These are phyloP conservation scores for Colletotrichum chrysophilum DNA, from an alignment of 2,329 filamentous ascomycete genomes.

Conservation along the genomic window DNA sequence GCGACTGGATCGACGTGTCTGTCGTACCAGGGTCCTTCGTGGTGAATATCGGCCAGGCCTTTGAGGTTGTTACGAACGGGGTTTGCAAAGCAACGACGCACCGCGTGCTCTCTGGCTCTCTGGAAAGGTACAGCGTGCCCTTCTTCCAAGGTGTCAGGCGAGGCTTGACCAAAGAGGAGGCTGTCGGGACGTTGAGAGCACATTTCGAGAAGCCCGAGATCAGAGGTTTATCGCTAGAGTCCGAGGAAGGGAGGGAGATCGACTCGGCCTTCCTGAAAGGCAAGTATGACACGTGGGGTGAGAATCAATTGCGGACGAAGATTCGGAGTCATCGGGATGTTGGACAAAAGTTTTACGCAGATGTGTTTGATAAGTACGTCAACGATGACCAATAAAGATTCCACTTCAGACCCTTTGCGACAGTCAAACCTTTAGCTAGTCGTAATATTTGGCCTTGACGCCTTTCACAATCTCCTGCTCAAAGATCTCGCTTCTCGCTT, in stretches of 20 bases:
- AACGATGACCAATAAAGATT: conserved; percentile 35
- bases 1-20: conserved; percentile 55
- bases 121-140: conserved; percentile 47
- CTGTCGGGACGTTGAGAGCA: conserved; percentile 38
- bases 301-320: conserved; percentile 59
- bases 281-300: conserved; percentile 59
- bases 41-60: conserved; percentile 63
- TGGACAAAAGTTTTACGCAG: conserved; percentile 49
- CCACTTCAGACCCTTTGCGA: fast-evolving
- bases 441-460: conserved; percentile 37
- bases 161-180: conserved; percentile 48
- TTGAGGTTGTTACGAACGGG: conserved; percentile 61
- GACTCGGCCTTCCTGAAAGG: conserved; percentile 56
- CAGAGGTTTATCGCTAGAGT: conserved; percentile 28
- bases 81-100: conserved; percentile 58
- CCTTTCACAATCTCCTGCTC: conserved; percentile 35
- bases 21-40: conserved; percentile 55
- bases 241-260: conserved; percentile 40
- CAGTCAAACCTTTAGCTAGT: conserved; percentile 18
- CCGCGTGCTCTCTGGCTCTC: conserved; percentile 39
- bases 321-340: conserved; percentile 55
- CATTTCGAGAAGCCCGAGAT: conserved; percentile 37
- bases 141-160: conserved; percentile 56
- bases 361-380: conserved; percentile 53
- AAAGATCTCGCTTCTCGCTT: conserved; percentile 28